Percentiles rank a stretch among this genome's conserved stretches.
These are phyloP conservation scores for Pezicula neosporulosa DNA, from an alignment of 2,329 filamentous ascomycete genomes.

Conservation along the genomic window DNA sequence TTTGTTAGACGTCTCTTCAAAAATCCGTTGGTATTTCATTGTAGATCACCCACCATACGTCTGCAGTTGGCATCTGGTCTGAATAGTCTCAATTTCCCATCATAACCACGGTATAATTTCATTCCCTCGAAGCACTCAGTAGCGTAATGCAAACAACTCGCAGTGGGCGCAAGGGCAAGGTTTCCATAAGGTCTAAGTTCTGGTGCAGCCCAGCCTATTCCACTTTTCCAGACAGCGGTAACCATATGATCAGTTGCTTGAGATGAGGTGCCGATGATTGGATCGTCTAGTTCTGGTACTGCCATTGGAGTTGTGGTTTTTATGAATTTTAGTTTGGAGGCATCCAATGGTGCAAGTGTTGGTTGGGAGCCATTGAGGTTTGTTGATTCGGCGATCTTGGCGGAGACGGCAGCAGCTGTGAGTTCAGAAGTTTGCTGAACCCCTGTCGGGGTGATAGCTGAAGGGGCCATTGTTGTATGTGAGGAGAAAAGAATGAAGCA, in stretches of 20 bases:
- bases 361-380: conserved; percentile 66
- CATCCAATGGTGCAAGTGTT: conserved; percentile 42
- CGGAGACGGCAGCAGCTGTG: conserved; percentile 47
- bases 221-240: conserved; percentile 62
- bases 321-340: conserved; percentile 57
- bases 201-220: conserved; percentile 69
- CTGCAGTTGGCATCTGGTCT: conserved; percentile 55
- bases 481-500: not conserved
- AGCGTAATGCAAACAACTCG: conserved; percentile 79
- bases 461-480: conserved; percentile 41
- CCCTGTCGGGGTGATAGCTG: conserved; percentile 35
- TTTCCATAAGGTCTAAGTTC: conserved; percentile 77
- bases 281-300: conserved; percentile 46
- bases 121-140: conserved; percentile 88
- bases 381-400: conserved; percentile 36
- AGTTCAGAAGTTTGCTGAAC: conserved; percentile 47
- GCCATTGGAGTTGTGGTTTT: conserved; percentile 45
- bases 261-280: conserved; percentile 24
- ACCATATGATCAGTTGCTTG: conserved; percentile 81
- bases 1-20: conserved; percentile 26
- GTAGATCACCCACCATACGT: conserved; percentile 51
- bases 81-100: conserved; percentile 62
- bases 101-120: conserved; percentile 76
- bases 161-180: conserved; percentile 74
- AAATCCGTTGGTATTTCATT: conserved; percentile 75